phyloP scores from a whole-genome alignment of 1,139 yeast genomes.

The Schwanniomyces etchellsii region DNA sequence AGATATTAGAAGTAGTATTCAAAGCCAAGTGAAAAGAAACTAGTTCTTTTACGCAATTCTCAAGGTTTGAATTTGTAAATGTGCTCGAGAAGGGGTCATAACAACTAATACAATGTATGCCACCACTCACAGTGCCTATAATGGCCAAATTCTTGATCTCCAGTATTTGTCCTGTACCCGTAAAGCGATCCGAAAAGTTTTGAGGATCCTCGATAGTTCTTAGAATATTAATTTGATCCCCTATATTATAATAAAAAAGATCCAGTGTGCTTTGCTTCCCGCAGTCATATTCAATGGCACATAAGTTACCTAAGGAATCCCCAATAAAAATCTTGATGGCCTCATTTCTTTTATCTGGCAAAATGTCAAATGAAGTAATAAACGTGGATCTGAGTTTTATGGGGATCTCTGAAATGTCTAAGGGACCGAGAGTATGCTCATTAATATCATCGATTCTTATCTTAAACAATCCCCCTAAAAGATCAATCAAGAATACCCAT shows the following conservation, averaged over 20 bases:
- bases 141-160: conserved; percentile 11
- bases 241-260: conserved; percentile 17
- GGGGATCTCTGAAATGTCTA: conserved; percentile 3
- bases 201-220: conserved; percentile 9
- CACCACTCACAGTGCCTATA: conserved; percentile 35
- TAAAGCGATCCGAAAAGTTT: too few species aligned
- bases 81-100: too few species aligned
- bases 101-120: conserved; percentile 19
- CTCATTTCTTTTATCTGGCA: conserved; percentile 2
- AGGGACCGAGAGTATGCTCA: not conserved
- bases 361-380: conserved; percentile 11
- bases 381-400: conserved; percentile 10
- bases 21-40: too few species aligned
- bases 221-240: conserved; percentile 32
- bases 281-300: conserved; percentile 6
- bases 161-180: not conserved
- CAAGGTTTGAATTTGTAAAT: too few species aligned
- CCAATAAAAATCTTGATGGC: conserved; percentile 13
- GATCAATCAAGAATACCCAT: conserved; percentile 14
- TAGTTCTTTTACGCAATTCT: too few species aligned
- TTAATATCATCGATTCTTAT: conserved; percentile 1
- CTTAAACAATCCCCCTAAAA: conserved; percentile 15
- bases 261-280: conserved; percentile 8
- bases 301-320: conserved; percentile 29
- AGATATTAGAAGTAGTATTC: too few species aligned